phyloP scores from a whole-genome alignment of 441 rosid species.

The Corymbia calophylla region DNA sequence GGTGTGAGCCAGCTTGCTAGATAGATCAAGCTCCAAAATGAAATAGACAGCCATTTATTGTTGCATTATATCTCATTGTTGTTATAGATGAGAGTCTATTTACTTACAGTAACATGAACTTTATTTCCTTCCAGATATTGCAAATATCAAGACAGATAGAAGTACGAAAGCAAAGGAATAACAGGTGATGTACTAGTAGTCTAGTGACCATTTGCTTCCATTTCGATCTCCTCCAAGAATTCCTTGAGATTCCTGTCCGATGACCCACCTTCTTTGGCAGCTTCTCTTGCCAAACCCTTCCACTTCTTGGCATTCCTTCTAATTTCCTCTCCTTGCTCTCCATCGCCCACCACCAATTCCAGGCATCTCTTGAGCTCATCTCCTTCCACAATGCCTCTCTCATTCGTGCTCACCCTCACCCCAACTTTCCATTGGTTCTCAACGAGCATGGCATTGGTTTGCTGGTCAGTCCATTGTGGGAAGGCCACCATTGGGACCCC shows the following conservation, averaged over 20 bases:
- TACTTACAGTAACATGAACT: background rate
- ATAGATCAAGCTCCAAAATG: background rate
- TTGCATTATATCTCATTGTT: background rate
- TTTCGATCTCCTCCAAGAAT: background rate
- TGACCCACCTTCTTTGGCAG: constrained; percentile 18
- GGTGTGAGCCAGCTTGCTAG: background rate
- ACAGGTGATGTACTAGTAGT: background rate
- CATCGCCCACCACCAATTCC: constrained; percentile 13
- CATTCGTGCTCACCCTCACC: constrained; percentile 1
- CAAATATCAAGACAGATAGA: background rate
- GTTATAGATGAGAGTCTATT: background rate
- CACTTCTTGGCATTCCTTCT: constrained; percentile 14
- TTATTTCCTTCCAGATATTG: background rate
- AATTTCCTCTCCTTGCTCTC: constrained; percentile 6
- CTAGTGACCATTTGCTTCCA: background rate
- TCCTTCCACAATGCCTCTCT: constrained; percentile 6
- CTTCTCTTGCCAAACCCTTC: constrained; percentile 21
- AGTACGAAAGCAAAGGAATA: background rate
- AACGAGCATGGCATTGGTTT: constrained; percentile 17
- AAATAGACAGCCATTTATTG: background rate
- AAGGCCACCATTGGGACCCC: constrained; percentile 23
- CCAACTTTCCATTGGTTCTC: constrained; percentile 24
- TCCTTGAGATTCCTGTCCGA: constrained; percentile 13
- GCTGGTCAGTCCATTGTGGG: constrained; percentile 28
- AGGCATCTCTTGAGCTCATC: constrained; percentile 19